Percentiles rank a stretch among this genome's conserved stretches.
phyloP scores from a whole-genome alignment of 352 stramenopile species.

The Peronospora farinosa region DNA sequence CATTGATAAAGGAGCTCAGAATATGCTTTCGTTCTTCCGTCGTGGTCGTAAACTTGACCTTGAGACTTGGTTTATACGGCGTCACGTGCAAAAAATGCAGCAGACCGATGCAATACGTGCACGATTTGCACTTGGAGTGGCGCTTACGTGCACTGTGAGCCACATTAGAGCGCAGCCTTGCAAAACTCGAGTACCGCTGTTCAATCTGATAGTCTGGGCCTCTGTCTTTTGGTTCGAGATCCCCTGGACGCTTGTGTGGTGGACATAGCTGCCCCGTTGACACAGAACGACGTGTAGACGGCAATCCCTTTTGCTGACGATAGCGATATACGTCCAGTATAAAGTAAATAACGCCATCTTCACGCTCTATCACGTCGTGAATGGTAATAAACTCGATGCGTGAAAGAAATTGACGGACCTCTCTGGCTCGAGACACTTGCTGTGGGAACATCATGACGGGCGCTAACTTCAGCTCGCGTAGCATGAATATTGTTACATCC shows the following conservation, averaged over 20 bases:
- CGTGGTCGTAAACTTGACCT: slow-evolving; percentile 44
- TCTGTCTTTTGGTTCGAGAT: slow-evolving; percentile 18
- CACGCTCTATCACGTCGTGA: slow-evolving; percentile 37
- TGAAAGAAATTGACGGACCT: slow-evolving; percentile 49
- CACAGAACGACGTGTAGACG: slow-evolving; percentile 25
- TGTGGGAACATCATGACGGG: slow-evolving; percentile 41
- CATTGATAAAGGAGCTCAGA: slow-evolving; percentile 40
- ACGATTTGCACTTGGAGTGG: slow-evolving; percentile 38
- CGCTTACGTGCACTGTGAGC: slow-evolving; percentile 41
- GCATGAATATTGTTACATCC: slow-evolving; percentile 6
- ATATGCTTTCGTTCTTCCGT: slow-evolving; percentile 41
- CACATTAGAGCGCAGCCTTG: slow-evolving; percentile 41
- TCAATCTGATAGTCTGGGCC: slow-evolving; percentile 52
- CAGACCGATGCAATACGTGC: slow-evolving; percentile 42
- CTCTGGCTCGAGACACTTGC: slow-evolving; percentile 46
- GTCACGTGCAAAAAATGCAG: slow-evolving; percentile 39
- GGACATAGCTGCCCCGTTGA: slow-evolving; percentile 6
- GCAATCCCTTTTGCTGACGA: slow-evolving; percentile 46
- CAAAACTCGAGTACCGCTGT: slow-evolving; percentile 63
- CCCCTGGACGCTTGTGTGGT: slow-evolving; percentile 1
- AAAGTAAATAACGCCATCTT: slow-evolving; percentile 51
- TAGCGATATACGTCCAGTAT: slow-evolving; percentile 56
- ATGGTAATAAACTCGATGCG: slow-evolving; percentile 58
- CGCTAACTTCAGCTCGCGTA: slow-evolving; percentile 38
- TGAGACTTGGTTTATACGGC: slow-evolving; percentile 37